A percentile compares a stretch with the other conserved stretches of the same genome.
Evolutionary conservation across 345 rosid genomes (phyloP).

Genomic region (Eucalyptus regnans): DNA sequence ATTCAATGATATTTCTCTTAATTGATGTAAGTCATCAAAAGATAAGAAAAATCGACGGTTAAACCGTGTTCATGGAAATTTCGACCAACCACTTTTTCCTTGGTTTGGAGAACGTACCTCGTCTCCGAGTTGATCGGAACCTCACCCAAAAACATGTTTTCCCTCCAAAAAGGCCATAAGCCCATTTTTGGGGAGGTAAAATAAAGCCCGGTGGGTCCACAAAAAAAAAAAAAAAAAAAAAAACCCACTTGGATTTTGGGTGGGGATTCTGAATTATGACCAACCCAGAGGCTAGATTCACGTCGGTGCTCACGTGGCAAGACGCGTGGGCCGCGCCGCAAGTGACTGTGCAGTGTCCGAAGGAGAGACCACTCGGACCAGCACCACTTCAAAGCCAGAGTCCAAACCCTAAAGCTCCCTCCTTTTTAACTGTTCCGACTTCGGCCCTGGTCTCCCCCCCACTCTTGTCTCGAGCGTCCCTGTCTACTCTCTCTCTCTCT

Average conservation of each 20-base stretch:
- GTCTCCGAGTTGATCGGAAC: not conserved
- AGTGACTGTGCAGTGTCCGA: not conserved
- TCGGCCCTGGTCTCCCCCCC: not conserved
- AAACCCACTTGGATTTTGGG: not conserved
- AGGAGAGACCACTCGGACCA: not conserved
- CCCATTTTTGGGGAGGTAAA: no score
- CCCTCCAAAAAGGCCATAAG: not conserved
- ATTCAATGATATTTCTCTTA: not conserved
- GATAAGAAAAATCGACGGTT: not conserved
- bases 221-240: no score
- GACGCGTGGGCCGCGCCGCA: not conserved
- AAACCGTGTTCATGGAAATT: not conserved
- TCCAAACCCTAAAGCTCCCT: not conserved
- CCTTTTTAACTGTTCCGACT: not conserved
- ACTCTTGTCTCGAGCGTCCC: not conserved
- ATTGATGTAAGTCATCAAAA: not conserved
- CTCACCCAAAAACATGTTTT: not conserved
- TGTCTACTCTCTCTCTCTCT: not conserved
- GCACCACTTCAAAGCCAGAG: not conserved
- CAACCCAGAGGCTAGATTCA: not conserved
- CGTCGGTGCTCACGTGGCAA: not conserved
- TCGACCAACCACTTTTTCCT: not conserved
- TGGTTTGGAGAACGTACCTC: no score
- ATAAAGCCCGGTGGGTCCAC: not conserved
- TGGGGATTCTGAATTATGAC: not conserved